Base-by-base conservation (phyloP, 441 rosid species). In the Bocquillonia castaneifolia region DNA sequence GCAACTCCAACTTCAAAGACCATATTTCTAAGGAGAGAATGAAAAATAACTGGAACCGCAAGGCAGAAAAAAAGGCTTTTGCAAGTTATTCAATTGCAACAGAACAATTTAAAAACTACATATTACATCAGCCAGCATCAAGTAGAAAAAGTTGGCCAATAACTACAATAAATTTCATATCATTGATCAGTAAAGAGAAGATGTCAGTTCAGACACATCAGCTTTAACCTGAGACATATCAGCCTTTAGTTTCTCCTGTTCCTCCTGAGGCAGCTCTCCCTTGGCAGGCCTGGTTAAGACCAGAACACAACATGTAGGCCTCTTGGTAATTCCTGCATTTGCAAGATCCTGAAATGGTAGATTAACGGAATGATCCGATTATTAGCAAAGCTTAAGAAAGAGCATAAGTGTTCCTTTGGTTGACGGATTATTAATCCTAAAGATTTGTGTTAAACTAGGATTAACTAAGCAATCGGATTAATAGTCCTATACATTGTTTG, bases 241-340 rank as follows among this genome's bases (percentile, higher is more conserved):
- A 2, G 84, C 64, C 81, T 83, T 80, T 39, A 87, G 71, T 74
- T 87, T 86, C 18, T 85, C 67, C 69, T 85, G 84, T 39, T 88
- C 93, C 42, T 87, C 95, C 29, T 44, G 77, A n/a, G 67, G 69
- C 36, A 86, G n/a, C 39, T 88, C 91, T 10, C 91, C 97, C 78
- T 91, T 91, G 3, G 76, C 61, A 0, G 95, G 95, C 77, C 88
- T 91, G 44, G 88, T 81, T 76, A 82, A 72, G 22, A 88, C 90
- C 77, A 87, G 80, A 1, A 88, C 86, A 48, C 97, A 91, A 58
- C 97, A 91, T 6, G 95, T 91, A 15, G 95, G 97, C 66, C 97
- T 74, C 80, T 91, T 91, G 17, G 95, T 88, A 8, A 84, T 79
- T 4, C 94, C 92, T 0, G 95, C 97, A 69, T 80, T 86, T 3